Evolutionary conservation across 1,139 yeast species (phyloP).

Genomic region (Suhomyces wounanorum): DNA sequence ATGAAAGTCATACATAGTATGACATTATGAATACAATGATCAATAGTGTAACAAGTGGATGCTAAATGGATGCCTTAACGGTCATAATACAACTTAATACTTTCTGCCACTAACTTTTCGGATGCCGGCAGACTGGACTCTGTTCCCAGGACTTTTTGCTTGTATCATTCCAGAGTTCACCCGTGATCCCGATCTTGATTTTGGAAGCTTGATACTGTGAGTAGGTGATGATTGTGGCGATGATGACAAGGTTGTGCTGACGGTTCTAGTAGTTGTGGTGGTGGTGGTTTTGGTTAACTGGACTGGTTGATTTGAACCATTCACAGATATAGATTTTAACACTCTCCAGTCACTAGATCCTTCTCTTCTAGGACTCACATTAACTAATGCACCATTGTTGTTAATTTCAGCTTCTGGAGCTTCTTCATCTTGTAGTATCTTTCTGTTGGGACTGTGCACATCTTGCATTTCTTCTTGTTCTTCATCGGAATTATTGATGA

Average conservation of each 20-base stretch:
- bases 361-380: conserved; percentile 30
- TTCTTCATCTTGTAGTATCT: conserved; percentile 21
- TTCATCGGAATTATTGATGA: conserved; percentile 44
- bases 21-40: conserved; percentile 8
- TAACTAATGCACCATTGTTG: conserved; percentile 15
- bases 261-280: conserved; percentile 51
- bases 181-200: conserved; percentile 37
- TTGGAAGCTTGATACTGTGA: conserved; percentile 33
- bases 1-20: conserved; percentile 5
- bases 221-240: conserved; percentile 34
- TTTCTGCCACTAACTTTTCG: conserved; percentile 38
- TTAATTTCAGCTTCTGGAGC: conserved; percentile 19
- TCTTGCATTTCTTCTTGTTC: conserved; percentile 30
- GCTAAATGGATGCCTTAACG: conserved; percentile 3
- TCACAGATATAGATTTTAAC: conserved; percentile 45
- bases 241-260: conserved; percentile 48
- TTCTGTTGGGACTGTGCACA: conserved; percentile 24
- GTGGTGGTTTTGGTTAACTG: conserved; percentile 51
- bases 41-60: conserved; percentile 5
- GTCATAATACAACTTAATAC: conserved; percentile 6
- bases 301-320: conserved; percentile 36
- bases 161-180: conserved; percentile 29
- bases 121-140: conserved; percentile 43
- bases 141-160: conserved; percentile 20
- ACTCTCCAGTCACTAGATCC: conserved; percentile 40